These are phyloP conservation scores for Leishmania arabica DNA, from an alignment of 208 protist species.

Conservation along the genomic window DNA sequence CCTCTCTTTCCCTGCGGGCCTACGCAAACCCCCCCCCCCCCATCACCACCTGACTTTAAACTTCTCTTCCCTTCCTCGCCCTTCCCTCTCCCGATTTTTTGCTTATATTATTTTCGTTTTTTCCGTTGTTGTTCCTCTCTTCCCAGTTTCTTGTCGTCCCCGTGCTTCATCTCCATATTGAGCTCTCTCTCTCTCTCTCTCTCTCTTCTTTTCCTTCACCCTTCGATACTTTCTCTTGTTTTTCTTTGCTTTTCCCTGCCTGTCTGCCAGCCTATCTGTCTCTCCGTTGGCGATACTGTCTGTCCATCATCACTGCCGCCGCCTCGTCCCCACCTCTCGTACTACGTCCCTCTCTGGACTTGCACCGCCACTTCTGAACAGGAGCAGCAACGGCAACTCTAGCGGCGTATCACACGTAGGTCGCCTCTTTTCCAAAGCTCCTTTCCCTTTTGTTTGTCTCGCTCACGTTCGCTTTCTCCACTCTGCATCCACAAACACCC, in stretches of 20 bases:
- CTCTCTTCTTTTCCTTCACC: not conserved
- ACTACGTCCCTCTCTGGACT: not conserved
- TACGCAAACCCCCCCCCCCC: not conserved
- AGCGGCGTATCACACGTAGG: not conserved
- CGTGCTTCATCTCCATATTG: not conserved
- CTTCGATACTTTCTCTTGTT: not conserved
- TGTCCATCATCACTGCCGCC: not conserved
- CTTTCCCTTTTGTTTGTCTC: not conserved
- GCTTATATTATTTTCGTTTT: not conserved
- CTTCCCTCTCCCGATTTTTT: not conserved
- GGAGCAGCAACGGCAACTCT: not conserved
- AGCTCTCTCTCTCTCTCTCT: not conserved
- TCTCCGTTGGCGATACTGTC: not conserved
- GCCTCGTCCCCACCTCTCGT: too few species aligned
- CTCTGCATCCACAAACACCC: not conserved
- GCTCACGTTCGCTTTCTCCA: not conserved
- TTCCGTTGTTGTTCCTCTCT: not conserved
- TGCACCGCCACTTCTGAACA: not conserved
- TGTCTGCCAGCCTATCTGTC: constrained; percentile 3
- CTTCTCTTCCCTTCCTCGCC: not conserved
- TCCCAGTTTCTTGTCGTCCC: not conserved
- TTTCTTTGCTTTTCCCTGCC: not conserved
- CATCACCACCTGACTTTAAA: not conserved
- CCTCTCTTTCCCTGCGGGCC: not conserved
- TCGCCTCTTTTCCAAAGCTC: not conserved